Percentiles rank a stretch among this genome's conserved stretches.
Evolutionary conservation across 176 grass and related monocot genomes (phyloP).

Genomic region (Triticum monococcum): DNA sequence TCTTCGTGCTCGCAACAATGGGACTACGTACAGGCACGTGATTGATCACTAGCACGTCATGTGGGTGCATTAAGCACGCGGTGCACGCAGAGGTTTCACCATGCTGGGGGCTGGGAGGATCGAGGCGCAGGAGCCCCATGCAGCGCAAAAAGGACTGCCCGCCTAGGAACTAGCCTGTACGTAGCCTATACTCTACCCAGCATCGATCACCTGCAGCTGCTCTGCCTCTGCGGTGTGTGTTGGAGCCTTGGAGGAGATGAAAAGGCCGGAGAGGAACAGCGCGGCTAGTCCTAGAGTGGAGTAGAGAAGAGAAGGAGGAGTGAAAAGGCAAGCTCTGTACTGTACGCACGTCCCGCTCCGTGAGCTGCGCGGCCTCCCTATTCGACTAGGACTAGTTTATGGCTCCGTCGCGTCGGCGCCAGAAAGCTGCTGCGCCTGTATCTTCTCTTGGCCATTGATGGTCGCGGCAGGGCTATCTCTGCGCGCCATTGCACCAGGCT

Average conservation of each 20-base stretch:
- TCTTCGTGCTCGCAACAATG: background rate
- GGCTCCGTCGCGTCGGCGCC: background rate
- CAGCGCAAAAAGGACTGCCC: background rate
- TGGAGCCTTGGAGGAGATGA: background rate
- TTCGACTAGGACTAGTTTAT: background rate
- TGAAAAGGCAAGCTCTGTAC: background rate
- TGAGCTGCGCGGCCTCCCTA: background rate
- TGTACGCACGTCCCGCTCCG: background rate
- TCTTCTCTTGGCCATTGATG: background rate
- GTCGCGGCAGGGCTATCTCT: background rate
- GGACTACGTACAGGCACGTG: background rate
- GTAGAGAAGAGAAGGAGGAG: background rate
- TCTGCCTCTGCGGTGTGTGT: background rate
- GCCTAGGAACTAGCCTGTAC: background rate
- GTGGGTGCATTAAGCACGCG: background rate
- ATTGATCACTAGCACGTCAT: background rate
- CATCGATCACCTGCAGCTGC: background rate
- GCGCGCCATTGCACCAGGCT: background rate
- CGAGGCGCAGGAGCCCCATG: background rate
- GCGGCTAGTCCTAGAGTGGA: background rate
- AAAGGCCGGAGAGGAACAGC: background rate
- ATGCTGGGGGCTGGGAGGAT: background rate
- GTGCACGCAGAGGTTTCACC: background rate
- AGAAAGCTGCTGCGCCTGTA: background rate
- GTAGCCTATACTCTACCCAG: background rate